Base-by-base conservation (phyloP, 768 basidiomycete genomes). In the Amanita brunnescens region DNA sequence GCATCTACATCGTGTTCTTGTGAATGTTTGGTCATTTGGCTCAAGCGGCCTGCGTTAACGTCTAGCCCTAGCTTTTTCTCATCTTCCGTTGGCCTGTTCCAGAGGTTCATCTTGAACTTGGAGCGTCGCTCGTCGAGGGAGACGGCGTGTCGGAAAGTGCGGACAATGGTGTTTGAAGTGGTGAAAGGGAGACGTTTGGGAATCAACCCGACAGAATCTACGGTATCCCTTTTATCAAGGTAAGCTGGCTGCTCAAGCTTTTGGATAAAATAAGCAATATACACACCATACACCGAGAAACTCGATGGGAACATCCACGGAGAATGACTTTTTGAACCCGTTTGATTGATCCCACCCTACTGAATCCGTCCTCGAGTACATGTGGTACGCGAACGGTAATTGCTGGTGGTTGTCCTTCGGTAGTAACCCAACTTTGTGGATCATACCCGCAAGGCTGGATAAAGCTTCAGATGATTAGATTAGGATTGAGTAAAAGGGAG, bases 311-410 rank as follows among this genome's bases (percentile, higher is more conserved):
- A 81, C 77, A 26, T 77, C 67, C 12, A 73, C n/a, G n/a, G n/a
- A n/a, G n/a, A n/a, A n/a, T n/a, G n/a, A n/a, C n/a, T n/a, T n/a
- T n/a, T n/a, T n/a, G n/a, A n/a, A n/a, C n/a, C n/a, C n/a, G n/a
- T n/a, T n/a, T n/a, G n/a, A n/a, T n/a, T n/a, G n/a, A n/a, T n/a
- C n/a, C n/a, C n/a, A n/a, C n/a, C n/a, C n/a, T n/a, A n/a, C n/a
- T n/a, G n/a, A n/a, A n/a, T n/a, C 69, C 1, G 76, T 69, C 1
- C 71, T 69, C 1, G 70, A 70, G 63, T 75, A 84, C 74, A 85
- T 80, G 55, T 75, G 74, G 64, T 79, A 83, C 8, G 81, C 81
- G 51, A 85, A 81, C 0, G 79, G 77, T 2, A 83, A 73, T 64
- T 82, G 78, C 55, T 85, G 74, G 54, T 64, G 58, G 55, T 77